Evolutionary conservation across 257 asterid species (phyloP).

Genomic region (Eucommia ulmoides): DNA sequence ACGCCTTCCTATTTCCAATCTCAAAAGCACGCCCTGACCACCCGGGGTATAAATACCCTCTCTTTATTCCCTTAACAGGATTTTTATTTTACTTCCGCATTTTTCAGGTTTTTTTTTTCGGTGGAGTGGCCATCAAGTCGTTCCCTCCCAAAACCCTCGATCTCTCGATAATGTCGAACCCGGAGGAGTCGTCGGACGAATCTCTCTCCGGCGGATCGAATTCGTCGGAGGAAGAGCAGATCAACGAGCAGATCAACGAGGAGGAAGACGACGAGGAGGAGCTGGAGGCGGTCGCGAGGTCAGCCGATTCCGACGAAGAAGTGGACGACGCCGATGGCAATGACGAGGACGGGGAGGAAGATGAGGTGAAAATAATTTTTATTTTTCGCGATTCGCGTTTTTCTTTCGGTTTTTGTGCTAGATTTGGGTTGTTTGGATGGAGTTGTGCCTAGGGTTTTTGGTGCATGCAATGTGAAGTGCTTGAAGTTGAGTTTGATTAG

Average conservation of each 20-base stretch:
- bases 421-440: neutral
- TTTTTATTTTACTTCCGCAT: too few species aligned
- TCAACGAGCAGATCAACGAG: conserved; percentile 41
- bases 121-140: too few species aligned
- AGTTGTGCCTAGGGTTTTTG: conserved; percentile 5
- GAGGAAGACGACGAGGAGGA: conserved; percentile 95
- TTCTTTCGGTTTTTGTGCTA: neutral
- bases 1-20: too few species aligned
- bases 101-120: too few species aligned
- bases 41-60: too few species aligned
- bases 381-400: neutral
- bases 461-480: too few species aligned
- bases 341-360: conserved; percentile 45
- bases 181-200: conserved; percentile 52
- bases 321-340: conserved; percentile 30
- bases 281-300: conserved; percentile 84
- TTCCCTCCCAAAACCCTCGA: conserved; percentile 3
- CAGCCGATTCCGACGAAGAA: conserved; percentile 64
- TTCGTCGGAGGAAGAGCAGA: conserved; percentile 23
- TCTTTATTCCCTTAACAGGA: too few species aligned
- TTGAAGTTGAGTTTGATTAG: too few species aligned
- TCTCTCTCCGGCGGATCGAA: conserved; percentile 6
- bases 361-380: conserved; percentile 32
- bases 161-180: conserved; percentile 5
- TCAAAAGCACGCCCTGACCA: too few species aligned